Conservation (phyloP, 306 rosid genomes). For the Fragaria iinumae region DNA sequence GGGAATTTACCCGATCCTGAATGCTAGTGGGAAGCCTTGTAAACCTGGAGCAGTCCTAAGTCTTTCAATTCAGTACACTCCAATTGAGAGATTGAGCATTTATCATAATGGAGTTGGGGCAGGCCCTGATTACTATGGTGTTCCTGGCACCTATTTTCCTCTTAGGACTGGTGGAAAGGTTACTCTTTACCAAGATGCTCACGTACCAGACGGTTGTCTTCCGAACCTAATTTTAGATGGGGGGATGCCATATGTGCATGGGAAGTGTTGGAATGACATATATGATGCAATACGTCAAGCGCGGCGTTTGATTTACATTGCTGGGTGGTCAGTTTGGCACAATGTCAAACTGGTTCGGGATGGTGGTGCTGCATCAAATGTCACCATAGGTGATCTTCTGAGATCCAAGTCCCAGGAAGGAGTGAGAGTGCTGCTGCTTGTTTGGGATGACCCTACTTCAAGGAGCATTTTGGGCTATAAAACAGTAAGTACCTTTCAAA, state of each 20-base stretch:
- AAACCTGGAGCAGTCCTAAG: conserved; percentile 71
- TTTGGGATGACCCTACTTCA: conserved; percentile 98
- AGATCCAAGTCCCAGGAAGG: conserved; percentile 91
- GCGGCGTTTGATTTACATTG: conserved; percentile 68
- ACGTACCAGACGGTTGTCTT: conserved; percentile 78
- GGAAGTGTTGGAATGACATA: conserved; percentile 85
- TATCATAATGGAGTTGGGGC: conserved; percentile 87
- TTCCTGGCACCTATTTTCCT: conserved; percentile 93
- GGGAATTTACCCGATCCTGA: conserved; percentile 73
- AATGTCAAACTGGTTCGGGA: conserved; percentile 75
- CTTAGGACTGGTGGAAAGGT: conserved; percentile 83
- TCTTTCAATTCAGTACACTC: conserved; percentile 74
- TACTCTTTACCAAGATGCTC: conserved; percentile 92
- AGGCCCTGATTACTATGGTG: conserved; percentile 84
- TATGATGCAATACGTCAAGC: conserved; percentile 76
- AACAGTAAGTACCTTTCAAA: conserved; percentile 54
- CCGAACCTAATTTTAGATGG: conserved; percentile 63
- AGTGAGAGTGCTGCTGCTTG: conserved; percentile 92
- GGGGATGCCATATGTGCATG: conserved; percentile 66
- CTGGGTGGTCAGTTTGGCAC: conserved; percentile 99
- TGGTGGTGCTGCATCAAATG: conserved; percentile 37
- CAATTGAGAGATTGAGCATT: conserved; percentile 61
- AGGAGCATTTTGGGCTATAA: conserved; percentile 82
- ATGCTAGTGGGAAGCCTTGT: conserved; percentile 77
- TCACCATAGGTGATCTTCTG: conserved; percentile 71